These are phyloP conservation scores for Wickerhamomyces alni DNA, from an alignment of 805 yeast genomes.

Conservation along the genomic window DNA sequence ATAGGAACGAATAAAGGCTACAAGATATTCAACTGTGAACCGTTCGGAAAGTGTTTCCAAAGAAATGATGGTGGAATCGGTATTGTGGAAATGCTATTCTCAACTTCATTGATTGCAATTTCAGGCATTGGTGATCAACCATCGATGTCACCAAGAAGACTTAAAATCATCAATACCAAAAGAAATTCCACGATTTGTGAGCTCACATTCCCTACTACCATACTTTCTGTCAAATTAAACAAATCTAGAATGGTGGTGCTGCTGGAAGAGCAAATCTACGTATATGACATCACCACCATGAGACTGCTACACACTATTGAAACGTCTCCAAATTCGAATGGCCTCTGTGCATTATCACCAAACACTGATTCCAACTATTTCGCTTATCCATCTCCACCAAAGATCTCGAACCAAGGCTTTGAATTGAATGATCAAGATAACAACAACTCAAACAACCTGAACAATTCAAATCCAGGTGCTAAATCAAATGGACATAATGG, in stretches of 20 bases:
- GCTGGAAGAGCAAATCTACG: conserved; percentile 57
- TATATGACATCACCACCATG: conserved; percentile 70
- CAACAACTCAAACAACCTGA: background rate
- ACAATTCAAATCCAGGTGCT: background rate
- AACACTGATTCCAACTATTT: conserved; percentile 44
- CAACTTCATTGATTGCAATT: conserved; percentile 62
- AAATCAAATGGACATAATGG: conserved; percentile 36
- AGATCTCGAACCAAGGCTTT: conserved; percentile 28
- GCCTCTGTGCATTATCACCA: conserved; percentile 59
- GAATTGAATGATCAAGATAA: conserved; percentile 1
- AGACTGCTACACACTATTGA: conserved; percentile 53
- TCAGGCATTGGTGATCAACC: conserved; percentile 72
- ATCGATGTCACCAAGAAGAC: conserved; percentile 67
- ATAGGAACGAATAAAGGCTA: conserved; percentile 60
- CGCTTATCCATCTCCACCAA: conserved; percentile 77
- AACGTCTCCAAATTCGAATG: conserved; percentile 40
- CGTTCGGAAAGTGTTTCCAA: conserved; percentile 49
- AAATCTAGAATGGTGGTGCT: conserved; percentile 58
- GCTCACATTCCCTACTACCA: conserved; percentile 58
- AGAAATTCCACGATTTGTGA: conserved; percentile 57
- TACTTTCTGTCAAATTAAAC: conserved; percentile 57
- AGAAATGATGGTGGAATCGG: conserved; percentile 52
- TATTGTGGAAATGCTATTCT: conserved; percentile 70
- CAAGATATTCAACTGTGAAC: conserved; percentile 64
- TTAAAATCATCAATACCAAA: conserved; percentile 80